Evolutionary conservation across 2,329 filamentous ascomycete genomes (phyloP).

Genomic region (Berkeleyomyces basicola): DNA sequence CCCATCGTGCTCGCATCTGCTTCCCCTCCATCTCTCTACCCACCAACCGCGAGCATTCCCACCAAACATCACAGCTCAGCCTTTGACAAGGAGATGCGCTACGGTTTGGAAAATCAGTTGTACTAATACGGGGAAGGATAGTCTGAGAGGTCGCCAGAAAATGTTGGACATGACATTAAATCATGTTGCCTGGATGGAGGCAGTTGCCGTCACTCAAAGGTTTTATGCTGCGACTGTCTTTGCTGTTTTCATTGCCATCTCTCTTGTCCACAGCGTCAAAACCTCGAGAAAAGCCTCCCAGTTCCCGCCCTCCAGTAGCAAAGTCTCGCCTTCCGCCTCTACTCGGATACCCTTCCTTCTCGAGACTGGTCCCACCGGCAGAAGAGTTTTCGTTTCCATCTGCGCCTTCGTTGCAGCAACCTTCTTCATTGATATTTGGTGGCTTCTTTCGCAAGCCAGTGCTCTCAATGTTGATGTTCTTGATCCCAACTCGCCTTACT

Average conservation of each 20-base stretch:
- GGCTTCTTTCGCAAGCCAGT: conserved; percentile 7
- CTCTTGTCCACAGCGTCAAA: not conserved
- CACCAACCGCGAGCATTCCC: not conserved
- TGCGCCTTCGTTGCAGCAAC: conserved; percentile 1
- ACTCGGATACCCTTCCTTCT: conserved; percentile 4
- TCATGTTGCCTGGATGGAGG: not conserved
- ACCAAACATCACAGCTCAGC: not conserved
- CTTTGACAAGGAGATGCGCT: not conserved
- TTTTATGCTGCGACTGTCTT: not conserved
- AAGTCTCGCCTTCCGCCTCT: not conserved
- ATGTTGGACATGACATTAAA: not conserved
- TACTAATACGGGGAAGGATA: conserved; percentile 3
- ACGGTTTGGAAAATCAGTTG: not conserved
- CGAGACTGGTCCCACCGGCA: conserved; percentile 9
- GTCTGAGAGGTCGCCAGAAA: not conserved
- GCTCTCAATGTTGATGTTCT: conserved; percentile 3
- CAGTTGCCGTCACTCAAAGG: not conserved
- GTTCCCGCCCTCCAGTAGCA: not conserved
- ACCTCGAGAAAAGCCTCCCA: not conserved
- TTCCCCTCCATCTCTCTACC: not conserved
- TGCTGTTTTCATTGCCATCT: not conserved
- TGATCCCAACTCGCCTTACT: conserved; percentile 3
- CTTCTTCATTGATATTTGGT: conserved; percentile 7
- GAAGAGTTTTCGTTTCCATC: conserved; percentile 9
- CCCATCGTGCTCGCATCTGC: not conserved